These are phyloP conservation scores for Bipolaris sorokiniana DNA, from an alignment of 2,329 filamentous ascomycete species.

Conservation along the genomic window DNA sequence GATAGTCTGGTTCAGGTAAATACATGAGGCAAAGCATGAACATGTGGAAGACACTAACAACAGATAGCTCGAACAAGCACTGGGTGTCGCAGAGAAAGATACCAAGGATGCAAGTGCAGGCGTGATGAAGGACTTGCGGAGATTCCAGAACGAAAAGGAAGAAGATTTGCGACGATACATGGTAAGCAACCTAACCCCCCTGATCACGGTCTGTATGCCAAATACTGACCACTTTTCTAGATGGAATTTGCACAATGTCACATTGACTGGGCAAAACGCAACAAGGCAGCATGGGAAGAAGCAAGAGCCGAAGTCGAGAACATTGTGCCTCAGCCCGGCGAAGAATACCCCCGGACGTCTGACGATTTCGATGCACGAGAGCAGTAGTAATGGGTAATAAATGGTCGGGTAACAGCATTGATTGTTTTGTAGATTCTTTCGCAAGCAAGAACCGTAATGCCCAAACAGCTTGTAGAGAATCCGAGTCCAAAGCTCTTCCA, in stretches of 20 bases:
- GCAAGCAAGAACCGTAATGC: too few species aligned
- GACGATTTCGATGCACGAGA: conserved; percentile 18
- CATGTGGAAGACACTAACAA: neutral
- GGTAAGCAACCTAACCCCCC: conserved; percentile 64
- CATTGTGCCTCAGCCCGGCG: conserved; percentile 63
- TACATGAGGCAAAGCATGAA: neutral
- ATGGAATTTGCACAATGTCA: conserved; percentile 91
- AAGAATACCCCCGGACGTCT: conserved; percentile 29
- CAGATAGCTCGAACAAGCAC: conserved; percentile 79
- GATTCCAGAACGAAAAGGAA: conserved; percentile 96
- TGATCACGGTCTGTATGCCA: neutral
- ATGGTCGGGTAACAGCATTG: neutral
- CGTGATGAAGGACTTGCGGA: conserved; percentile 85
- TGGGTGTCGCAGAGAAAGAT: conserved; percentile 86
- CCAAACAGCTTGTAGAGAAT: too few species aligned
- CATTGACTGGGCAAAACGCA: conserved; percentile 92
- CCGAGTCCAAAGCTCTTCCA: too few species aligned
- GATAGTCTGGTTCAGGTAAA: conserved; percentile 69
- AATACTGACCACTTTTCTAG: conserved; percentile 54
- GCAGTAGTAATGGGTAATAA: neutral
- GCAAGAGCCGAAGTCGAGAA: conserved; percentile 85
- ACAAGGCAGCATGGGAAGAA: conserved; percentile 90
- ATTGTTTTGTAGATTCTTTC: neutral
- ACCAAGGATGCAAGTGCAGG: conserved; percentile 91
- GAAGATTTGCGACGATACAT: conserved; percentile 93